Conservation (phyloP, 495 filamentous ascomycete species). For the Neurospora tetrasperma region DNA sequence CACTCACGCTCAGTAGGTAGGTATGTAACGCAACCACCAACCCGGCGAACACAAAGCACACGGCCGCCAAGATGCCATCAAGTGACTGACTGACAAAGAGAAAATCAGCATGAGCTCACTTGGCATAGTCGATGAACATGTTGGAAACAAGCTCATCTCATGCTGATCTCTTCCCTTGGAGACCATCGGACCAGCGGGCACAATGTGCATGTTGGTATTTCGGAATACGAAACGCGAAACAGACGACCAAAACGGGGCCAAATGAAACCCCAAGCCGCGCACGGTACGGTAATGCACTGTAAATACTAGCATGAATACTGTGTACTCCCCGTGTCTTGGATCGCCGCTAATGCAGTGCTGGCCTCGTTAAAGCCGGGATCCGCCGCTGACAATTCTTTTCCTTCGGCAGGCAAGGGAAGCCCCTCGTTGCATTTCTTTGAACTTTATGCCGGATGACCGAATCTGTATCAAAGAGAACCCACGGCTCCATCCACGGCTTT, state of each 20-base stretch:
- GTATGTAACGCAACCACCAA: neutral
- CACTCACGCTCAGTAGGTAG: too few relatives aligned
- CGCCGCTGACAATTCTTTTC: neutral
- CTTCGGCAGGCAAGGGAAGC: neutral
- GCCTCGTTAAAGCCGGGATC: neutral
- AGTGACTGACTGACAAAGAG: neutral
- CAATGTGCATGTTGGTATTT: neutral
- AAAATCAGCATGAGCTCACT: neutral
- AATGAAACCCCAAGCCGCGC: neutral
- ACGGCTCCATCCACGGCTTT: neutral
- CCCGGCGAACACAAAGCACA: neutral
- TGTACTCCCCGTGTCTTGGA: slow-evolving; percentile 2
- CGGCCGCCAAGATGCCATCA: neutral
- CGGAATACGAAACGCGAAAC: neutral
- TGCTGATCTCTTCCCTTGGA: neutral
- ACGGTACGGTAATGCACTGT: neutral
- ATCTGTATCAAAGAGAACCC: neutral
- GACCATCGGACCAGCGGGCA: neutral
- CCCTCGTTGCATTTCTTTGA: neutral
- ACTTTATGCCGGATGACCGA: neutral
- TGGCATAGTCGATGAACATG: neutral
- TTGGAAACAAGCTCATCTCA: neutral
- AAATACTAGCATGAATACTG: neutral
- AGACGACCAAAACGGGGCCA: neutral
- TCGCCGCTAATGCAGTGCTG: slow-evolving; percentile 17